Conservation (phyloP, 2,329 filamentous ascomycete genomes). For the Achaetomium macrosporum region DNA sequence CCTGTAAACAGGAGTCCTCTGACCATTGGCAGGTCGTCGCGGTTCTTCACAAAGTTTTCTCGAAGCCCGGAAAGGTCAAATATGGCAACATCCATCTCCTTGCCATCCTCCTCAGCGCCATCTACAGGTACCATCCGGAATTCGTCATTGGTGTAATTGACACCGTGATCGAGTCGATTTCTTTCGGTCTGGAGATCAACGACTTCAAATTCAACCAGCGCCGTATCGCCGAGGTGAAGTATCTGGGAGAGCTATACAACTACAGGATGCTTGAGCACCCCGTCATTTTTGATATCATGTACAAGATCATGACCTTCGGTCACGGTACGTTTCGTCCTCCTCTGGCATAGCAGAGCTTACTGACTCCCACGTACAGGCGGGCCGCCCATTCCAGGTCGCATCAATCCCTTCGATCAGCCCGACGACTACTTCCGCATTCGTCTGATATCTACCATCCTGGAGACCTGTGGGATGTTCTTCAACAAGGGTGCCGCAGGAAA, state of each 20-base stretch:
- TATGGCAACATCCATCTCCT: constrained; percentile 95
- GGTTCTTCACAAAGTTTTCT: constrained; percentile 77
- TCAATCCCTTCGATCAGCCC: constrained; percentile 75
- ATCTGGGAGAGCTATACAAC: constrained; percentile 92
- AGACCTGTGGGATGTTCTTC: constrained; percentile 95
- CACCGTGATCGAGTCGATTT: constrained; percentile 81
- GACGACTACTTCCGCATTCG: constrained; percentile 97
- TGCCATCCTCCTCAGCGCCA: constrained; percentile 78
- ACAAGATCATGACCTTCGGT: constrained; percentile 89
- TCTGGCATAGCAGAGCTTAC: background rate
- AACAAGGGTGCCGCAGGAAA: constrained; percentile 90
- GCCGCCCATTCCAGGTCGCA: constrained; percentile 69
- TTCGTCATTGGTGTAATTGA: constrained; percentile 92
- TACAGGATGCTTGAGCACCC: constrained; percentile 95
- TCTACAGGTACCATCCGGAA: constrained; percentile 86
- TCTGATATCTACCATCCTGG: constrained; percentile 79
- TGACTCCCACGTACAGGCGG: constrained; percentile 48
- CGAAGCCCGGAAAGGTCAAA: constrained; percentile 94
- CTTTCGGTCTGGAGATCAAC: constrained; percentile 83
- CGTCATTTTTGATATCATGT: constrained; percentile 91
- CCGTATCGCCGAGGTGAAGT: constrained; percentile 91
- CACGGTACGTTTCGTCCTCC: constrained; percentile 52
- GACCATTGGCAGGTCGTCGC: constrained; percentile 27
- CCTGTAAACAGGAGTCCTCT: background rate
- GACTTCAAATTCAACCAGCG: constrained; percentile 98